phyloP scores from a whole-genome alignment of 2,329 filamentous ascomycete genomes.

The Fusarium ramigenum region DNA sequence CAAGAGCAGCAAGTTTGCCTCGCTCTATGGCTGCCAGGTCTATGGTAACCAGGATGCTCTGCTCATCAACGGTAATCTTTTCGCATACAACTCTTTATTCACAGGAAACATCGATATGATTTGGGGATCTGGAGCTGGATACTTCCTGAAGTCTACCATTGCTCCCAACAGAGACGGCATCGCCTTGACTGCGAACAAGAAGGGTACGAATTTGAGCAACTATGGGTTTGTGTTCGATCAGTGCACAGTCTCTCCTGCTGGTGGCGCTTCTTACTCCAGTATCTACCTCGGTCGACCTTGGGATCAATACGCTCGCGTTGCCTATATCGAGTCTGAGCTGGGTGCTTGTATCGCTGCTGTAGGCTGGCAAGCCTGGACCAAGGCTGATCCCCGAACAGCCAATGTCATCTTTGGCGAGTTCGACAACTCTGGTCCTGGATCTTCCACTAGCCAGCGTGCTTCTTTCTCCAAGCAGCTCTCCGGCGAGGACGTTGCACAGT shows the following conservation, averaged over 20 bases:
- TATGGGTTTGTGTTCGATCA: constrained; percentile 49
- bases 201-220: too few species aligned
- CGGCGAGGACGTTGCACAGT: constrained; percentile 7
- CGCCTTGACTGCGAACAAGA: constrained; percentile 50
- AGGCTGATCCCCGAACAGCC: constrained; percentile 30
- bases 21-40: constrained; percentile 55
- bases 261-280: constrained; percentile 35
- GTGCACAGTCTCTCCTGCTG: constrained; percentile 44
- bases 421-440: constrained; percentile 31
- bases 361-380: constrained; percentile 38
- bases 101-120: constrained; percentile 61
- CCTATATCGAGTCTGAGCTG: constrained; percentile 34
- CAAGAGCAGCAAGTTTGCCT: constrained; percentile 46
- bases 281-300: constrained; percentile 37
- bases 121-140: constrained; percentile 53
- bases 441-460: constrained; percentile 29
- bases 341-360: constrained; percentile 11
- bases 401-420: constrained; percentile 36
- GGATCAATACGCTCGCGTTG: constrained; percentile 37
- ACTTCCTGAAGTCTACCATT: constrained; percentile 52
- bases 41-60: constrained; percentile 61
- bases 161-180: constrained; percentile 44
- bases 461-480: constrained; percentile 34
- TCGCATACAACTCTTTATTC: constrained; percentile 52
- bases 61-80: constrained; percentile 57